Percentiles rank a stretch among this genome's conserved stretches.
These are phyloP conservation scores for Elsinoe batatas DNA, from an alignment of 2,329 filamentous ascomycete genomes.

Conservation along the genomic window DNA sequence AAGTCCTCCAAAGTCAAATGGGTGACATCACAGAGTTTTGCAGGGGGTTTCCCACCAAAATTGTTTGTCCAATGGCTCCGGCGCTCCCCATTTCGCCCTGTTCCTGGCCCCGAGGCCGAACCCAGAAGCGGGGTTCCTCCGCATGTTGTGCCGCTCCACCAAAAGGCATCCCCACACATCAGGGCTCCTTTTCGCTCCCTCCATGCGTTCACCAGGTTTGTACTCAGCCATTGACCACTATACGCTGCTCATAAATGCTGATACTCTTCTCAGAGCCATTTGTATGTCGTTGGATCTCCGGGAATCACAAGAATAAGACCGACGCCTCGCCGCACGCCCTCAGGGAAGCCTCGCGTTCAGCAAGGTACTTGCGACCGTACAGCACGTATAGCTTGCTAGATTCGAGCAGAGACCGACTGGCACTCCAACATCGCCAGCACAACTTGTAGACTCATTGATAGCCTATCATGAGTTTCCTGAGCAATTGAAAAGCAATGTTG, in stretches of 20 bases:
- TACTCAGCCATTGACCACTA: background rate
- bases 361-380: too few relatives aligned
- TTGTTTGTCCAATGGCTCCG: background rate
- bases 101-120: conserved; percentile 4
- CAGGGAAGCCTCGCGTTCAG: too few relatives aligned
- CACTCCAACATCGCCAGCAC: too few relatives aligned
- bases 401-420: too few relatives aligned
- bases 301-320: too few relatives aligned
- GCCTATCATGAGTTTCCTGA: too few relatives aligned
- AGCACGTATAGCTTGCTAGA: too few relatives aligned
- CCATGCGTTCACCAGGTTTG: background rate
- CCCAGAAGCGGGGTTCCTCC: conserved; percentile 4
- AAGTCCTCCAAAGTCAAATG: background rate
- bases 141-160: background rate
- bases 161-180: background rate
- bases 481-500: too few relatives aligned
- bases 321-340: too few relatives aligned
- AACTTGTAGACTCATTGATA: too few relatives aligned
- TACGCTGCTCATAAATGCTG: background rate
- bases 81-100: background rate
- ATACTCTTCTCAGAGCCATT: background rate
- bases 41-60: background rate
- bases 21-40: conserved; percentile 4
- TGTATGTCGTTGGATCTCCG: too few relatives aligned
- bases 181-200: background rate